Base-by-base conservation (phyloP, 1,139 yeast species). In the Geotrichum bryndzae region DNA sequence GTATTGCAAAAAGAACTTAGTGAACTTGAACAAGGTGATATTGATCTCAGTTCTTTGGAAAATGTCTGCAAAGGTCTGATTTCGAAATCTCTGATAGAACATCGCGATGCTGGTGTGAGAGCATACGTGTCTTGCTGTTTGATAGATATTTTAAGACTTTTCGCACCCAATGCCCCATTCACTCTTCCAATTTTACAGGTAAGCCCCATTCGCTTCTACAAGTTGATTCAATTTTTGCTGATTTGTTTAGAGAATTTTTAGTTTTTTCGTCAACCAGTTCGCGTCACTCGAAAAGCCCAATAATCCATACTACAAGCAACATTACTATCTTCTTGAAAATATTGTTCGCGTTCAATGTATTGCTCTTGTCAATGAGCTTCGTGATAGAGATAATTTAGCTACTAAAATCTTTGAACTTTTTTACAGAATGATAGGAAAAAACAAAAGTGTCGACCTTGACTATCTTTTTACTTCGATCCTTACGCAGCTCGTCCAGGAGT, bases 151-250 rank as follows among this genome's bases (percentile, higher is more conserved):
- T 74, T 92, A 53, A 80, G 96, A 64, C 74, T 91, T 11, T 87
- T 81, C 71, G 97, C 97, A 0, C 97, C 97, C 0, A 90, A 91
- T 73, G 96, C 97, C 4, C 97, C 98, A 6, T 91, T 82, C 73
- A 84, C 89, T 1, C 84, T 85, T 46, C 67, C 76, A 1, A 87
- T 88, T 66, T 76, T 91, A 41, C 77, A 84, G 0, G 84, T 80
- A 35, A 79, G 69, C 59, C 15, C 23, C n/a, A 18, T 31, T n/a
- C 46, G 11, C 52, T 51, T 29, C 5, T 8, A 41, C 5, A 22
- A 25, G 13, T 13, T n/a, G 2, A 5, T 27, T 23, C 48, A 7
- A 23, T 27, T 35, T 4, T n/a, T n/a, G 29, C 54, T n/a, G 31
- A 8, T 31, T 22, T 11, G 27, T 50, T 33, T 51, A 61, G 61